Percentiles rank a stretch among this genome's conserved stretches.
These are phyloP conservation scores for Penicillium sp. DNA, from an alignment of 2,329 filamentous ascomycete genomes.

Conservation along the genomic window DNA sequence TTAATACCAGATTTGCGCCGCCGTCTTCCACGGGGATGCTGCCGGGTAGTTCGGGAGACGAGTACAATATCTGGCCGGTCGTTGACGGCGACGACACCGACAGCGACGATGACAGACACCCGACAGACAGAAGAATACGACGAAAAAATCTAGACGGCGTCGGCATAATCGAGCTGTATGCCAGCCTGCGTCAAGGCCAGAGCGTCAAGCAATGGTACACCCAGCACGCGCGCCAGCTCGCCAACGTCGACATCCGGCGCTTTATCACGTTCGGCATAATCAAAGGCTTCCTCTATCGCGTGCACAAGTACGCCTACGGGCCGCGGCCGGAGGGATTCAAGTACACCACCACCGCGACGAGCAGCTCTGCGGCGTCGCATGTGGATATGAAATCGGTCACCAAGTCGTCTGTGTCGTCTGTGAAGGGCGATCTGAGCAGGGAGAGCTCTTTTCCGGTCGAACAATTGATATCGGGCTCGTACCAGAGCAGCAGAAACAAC, in stretches of 20 bases:
- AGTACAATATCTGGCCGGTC: conserved; percentile 43
- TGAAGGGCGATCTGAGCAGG: conserved; percentile 1
- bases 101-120: background rate
- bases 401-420: conserved; percentile 12
- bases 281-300: conserved; percentile 87
- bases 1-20: conserved; percentile 54
- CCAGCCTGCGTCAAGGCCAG: conserved; percentile 74
- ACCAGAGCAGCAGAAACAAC: conserved; percentile 7
- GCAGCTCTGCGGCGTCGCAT: conserved; percentile 21
- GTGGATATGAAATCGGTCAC: conserved; percentile 17
- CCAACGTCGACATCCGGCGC: conserved; percentile 78
- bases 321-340: conserved; percentile 28
- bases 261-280: conserved; percentile 95
- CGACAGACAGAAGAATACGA: too few species aligned
- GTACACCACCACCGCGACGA: too few species aligned
- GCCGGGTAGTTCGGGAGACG: background rate
- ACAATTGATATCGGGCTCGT: conserved; percentile 1
- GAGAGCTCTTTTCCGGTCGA: conserved; percentile 7
- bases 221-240: conserved; percentile 66
- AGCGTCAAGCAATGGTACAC: conserved; percentile 85
- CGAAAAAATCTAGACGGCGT: conserved; percentile 38
- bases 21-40: conserved; percentile 1
- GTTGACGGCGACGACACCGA: conserved; percentile 24
- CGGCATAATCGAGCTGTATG: conserved; percentile 74
- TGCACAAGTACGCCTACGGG: conserved; percentile 79